Base-by-base conservation (phyloP, 108 stramenopile species). In the Cyclotella cryptica region DNA sequence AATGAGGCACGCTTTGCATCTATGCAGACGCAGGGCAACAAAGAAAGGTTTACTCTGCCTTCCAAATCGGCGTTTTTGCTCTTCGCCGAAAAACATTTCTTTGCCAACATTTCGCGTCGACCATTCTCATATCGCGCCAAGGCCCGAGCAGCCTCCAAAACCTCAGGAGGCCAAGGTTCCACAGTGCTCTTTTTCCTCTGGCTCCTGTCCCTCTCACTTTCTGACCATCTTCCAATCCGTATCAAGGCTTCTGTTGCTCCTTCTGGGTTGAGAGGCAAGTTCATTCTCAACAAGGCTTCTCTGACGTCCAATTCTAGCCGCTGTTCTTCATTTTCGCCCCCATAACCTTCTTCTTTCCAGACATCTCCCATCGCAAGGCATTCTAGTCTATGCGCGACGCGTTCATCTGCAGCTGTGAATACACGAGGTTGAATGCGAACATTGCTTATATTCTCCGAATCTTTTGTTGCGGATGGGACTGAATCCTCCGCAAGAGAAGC, bases 331-430 rank as follows among this genome's bases (percentile, higher is more conserved):
- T 40, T 60, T 14, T 70, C 79, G 14, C 39, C n/a, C 24, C 41
- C 42, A 35, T 28, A 53, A 39, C n/a, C 58, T 9, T 65, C 57
- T 13, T 45, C 49, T 29, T 44, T 60, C 69, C 71, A 71, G 22
- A 41, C 53, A 69, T 90, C 88, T 4, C 91, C 89, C 90, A 95
- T 89, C 39, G 94, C 94, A 39, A 95, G 79, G 60, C 89, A 92
- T 66, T 95, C 94, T 69, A 95, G 42, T 66, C 91, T 87, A 58
- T 79, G 83, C 3, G 82, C 74, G 41, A 96, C 93, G 0, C 92
- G 81, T 71, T 92, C 89, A 74, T 96, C 92, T 26, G 92, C 86
- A 27, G 78, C 78, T 29, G 88, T 88, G 21, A 79, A 46, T 24
- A 84, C 21, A n/a, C 72, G 69, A 24, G 81, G 46, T 24, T 24